Evolutionary conservation across 257 asterid species (phyloP).

Genomic region (Solanum peruvianum): DNA sequence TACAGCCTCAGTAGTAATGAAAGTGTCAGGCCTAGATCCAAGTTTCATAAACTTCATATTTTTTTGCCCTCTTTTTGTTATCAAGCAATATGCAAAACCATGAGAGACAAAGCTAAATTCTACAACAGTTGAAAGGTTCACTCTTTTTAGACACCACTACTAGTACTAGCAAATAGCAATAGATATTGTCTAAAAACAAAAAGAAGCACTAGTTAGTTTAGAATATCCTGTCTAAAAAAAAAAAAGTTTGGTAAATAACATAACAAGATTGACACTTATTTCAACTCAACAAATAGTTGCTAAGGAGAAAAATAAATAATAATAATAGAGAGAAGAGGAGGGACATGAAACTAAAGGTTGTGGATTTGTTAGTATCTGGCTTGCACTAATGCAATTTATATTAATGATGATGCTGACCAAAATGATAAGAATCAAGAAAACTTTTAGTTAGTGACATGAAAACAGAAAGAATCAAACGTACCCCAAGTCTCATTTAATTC

Average conservation of each 20-base stretch:
- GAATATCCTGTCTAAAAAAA: neutral
- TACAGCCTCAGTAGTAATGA: conserved; percentile 38
- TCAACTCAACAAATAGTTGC: neutral
- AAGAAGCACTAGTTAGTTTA: neutral
- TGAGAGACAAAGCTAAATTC: conserved; percentile 2
- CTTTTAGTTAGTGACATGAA: conserved; percentile 28
- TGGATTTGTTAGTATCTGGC: conserved; percentile 2
- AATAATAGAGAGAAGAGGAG: neutral
- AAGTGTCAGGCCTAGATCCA: conserved; percentile 52
- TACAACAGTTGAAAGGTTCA: conserved; percentile 9
- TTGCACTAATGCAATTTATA: neutral
- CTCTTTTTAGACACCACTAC: conserved; percentile 8
- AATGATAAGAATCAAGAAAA: conserved; percentile 9
- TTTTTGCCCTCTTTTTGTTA: neutral
- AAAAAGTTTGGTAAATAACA: neutral
- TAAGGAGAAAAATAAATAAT: neutral
- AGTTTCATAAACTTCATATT: conserved; percentile 57
- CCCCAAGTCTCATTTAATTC: conserved; percentile 18
- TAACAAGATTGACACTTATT: neutral
- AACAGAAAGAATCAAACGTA: conserved; percentile 16
- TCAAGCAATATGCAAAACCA: neutral
- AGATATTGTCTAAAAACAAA: conserved; percentile 22
- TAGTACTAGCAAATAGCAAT: conserved; percentile 12
- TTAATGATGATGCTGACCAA: neutral
- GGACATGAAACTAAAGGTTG: neutral